Evolutionary conservation across 805 yeast species (phyloP).

Genomic region (Kodamaea hsintzibuensis): DNA sequence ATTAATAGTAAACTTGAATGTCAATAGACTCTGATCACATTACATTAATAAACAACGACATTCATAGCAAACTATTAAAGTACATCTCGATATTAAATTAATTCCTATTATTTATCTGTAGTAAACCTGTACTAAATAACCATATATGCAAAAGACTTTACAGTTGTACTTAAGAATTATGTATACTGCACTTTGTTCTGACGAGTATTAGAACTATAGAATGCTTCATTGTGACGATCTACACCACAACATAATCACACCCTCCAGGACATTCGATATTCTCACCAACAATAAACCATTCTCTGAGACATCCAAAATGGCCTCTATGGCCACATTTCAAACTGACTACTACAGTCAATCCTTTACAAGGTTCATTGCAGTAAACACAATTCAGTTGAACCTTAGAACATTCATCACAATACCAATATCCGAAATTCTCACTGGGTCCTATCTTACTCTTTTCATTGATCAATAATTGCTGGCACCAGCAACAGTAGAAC

Average conservation of each 20-base stretch:
- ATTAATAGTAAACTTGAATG: too few species aligned
- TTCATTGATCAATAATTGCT: constrained; percentile 60
- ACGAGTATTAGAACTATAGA: too few species aligned
- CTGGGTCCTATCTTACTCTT: constrained; percentile 36
- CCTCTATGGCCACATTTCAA: constrained; percentile 85
- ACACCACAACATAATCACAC: constrained; percentile 41
- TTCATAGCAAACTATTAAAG: too few species aligned
- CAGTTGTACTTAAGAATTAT: too few species aligned
- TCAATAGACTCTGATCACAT: too few species aligned
- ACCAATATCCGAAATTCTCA: constrained; percentile 71
- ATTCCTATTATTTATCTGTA: not conserved
- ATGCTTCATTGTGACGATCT: too few species aligned
- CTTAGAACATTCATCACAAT: constrained; percentile 69
- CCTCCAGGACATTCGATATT: constrained; percentile 82
- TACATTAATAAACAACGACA: too few species aligned
- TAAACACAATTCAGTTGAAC: constrained; percentile 69
- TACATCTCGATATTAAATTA: too few species aligned
- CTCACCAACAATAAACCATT: constrained; percentile 70
- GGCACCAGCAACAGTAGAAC: constrained; percentile 63
- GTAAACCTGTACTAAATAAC: too few species aligned
- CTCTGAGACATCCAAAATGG: constrained; percentile 74
- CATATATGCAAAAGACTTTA: too few species aligned
- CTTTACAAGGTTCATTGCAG: constrained; percentile 76
- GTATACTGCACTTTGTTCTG: too few species aligned
- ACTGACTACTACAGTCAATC: constrained; percentile 57